Percentiles rank a stretch among this genome's conserved stretches.
These are phyloP conservation scores for Polytolypa hystricis DNA, from an alignment of 2,329 filamentous ascomycete species.

Conservation along the genomic window DNA sequence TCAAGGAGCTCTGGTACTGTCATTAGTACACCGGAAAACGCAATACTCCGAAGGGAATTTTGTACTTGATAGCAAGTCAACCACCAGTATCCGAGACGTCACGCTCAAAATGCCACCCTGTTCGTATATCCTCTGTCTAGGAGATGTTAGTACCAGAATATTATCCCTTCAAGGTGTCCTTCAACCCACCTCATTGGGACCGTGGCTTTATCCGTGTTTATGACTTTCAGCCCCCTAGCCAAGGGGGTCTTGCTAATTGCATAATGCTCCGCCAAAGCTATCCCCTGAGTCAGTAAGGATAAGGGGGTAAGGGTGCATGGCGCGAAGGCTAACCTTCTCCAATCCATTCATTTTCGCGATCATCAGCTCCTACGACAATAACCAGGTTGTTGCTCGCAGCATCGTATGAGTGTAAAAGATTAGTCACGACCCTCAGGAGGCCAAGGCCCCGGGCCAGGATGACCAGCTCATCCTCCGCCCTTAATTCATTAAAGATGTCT, in stretches of 20 bases:
- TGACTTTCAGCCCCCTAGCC: conserved; percentile 74
- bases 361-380: conserved; percentile 76
- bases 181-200: conserved; percentile 53
- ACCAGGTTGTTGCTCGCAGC: conserved; percentile 89
- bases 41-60: background rate
- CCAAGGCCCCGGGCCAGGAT: conserved; percentile 85
- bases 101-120: conserved; percentile 89
- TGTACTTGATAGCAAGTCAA: conserved; percentile 71
- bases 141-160: conserved; percentile 13
- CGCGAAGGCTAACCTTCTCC: conserved; percentile 52
- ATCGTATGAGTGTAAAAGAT: conserved; percentile 93
- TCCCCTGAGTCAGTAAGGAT: background rate
- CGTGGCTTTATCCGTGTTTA: conserved; percentile 89
- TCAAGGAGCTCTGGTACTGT: conserved; percentile 48
- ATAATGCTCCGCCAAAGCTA: conserved; percentile 82
- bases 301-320: background rate
- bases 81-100: conserved; percentile 87
- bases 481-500: conserved; percentile 82
- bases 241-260: conserved; percentile 73
- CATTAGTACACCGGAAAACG: conserved; percentile 9
- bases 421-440: conserved; percentile 84
- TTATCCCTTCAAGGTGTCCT: background rate
- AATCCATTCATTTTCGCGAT: conserved; percentile 92
- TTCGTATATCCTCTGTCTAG: conserved; percentile 78
- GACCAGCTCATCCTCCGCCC: conserved; percentile 84